These are phyloP conservation scores for Acacia melanoxylon DNA, from an alignment of 306 rosid genomes.

Conservation along the genomic window DNA sequence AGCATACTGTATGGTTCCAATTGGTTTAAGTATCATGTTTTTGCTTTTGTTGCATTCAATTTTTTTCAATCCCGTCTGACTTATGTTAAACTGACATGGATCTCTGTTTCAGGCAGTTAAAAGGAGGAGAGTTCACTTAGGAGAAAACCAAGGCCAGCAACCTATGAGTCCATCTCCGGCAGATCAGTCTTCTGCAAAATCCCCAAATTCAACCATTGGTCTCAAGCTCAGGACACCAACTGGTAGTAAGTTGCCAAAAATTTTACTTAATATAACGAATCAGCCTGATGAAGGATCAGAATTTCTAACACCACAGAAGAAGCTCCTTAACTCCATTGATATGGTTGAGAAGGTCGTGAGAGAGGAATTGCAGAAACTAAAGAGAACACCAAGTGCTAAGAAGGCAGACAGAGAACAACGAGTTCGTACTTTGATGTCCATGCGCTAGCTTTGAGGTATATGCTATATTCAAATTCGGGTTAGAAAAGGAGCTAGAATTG, in stretches of 20 bases:
- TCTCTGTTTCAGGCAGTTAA: constrained; percentile 59
- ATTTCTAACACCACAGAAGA: constrained; percentile 74
- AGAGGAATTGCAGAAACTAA: constrained; percentile 66
- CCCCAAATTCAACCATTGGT: constrained; percentile 27
- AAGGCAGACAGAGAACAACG: constrained; percentile 72
- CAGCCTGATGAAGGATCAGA: constrained; percentile 41
- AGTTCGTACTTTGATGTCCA: constrained; percentile 74
- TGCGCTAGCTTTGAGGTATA: constrained; percentile 57
- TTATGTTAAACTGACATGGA: neutral
- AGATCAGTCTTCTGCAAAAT: constrained; percentile 23
- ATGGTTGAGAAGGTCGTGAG: constrained; percentile 64
- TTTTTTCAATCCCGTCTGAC: neutral
- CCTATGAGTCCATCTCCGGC: constrained; percentile 28
- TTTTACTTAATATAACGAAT: constrained; percentile 45
- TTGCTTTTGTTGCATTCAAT: neutral
- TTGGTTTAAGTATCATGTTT: neutral
- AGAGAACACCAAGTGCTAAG: constrained; percentile 69
- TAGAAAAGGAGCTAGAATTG: neutral
- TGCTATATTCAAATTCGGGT: neutral
- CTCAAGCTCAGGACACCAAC: constrained; percentile 31
- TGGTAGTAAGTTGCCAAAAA: constrained; percentile 28
- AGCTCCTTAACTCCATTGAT: constrained; percentile 67
- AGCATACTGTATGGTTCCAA: neutral
- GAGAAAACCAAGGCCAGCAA: constrained; percentile 47
- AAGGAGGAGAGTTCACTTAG: constrained; percentile 54